Evolutionary conservation across 108 stramenopile genomes (phyloP).

Genomic region (Nitzschia inconspicua): DNA sequence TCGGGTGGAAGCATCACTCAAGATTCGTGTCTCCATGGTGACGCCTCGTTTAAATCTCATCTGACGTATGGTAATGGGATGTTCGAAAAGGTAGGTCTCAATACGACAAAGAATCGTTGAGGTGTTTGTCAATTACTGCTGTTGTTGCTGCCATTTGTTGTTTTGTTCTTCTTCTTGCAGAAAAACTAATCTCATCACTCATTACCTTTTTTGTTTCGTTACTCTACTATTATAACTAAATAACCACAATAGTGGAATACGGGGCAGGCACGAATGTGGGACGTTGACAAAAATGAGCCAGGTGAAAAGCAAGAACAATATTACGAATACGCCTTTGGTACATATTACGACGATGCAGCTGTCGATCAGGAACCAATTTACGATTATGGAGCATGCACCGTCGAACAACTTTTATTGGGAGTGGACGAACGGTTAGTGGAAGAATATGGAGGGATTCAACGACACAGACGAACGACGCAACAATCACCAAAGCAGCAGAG

Average conservation of each 20-base stretch:
- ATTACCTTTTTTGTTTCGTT: too few relatives aligned
- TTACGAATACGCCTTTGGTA: neutral
- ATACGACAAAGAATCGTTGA: too few relatives aligned
- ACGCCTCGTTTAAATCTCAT: conserved; percentile 19
- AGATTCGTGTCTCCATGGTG: conserved; percentile 44
- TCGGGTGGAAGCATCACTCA: conserved; percentile 17
- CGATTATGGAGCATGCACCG: conserved; percentile 48
- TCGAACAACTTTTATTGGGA: conserved; percentile 40
- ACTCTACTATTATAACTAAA: too few relatives aligned
- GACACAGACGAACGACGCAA: neutral
- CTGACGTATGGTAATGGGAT: conserved; percentile 44
- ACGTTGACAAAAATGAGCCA: conserved; percentile 9
- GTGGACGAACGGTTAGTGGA: conserved; percentile 19
- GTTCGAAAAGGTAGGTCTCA: too few relatives aligned
- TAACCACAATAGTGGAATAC: too few relatives aligned
- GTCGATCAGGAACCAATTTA: conserved; percentile 15
- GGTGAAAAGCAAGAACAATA: neutral
- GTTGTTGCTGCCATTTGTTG: too few relatives aligned
- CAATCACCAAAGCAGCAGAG: neutral
- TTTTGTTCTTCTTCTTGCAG: too few relatives aligned
- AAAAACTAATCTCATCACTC: too few relatives aligned
- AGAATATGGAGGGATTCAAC: neutral
- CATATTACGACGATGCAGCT: neutral
- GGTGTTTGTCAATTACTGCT: too few relatives aligned
- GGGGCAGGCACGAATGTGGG: conserved; percentile 19